Base-by-base conservation (phyloP, 306 rosid species). In the Medicago lupulina region DNA sequence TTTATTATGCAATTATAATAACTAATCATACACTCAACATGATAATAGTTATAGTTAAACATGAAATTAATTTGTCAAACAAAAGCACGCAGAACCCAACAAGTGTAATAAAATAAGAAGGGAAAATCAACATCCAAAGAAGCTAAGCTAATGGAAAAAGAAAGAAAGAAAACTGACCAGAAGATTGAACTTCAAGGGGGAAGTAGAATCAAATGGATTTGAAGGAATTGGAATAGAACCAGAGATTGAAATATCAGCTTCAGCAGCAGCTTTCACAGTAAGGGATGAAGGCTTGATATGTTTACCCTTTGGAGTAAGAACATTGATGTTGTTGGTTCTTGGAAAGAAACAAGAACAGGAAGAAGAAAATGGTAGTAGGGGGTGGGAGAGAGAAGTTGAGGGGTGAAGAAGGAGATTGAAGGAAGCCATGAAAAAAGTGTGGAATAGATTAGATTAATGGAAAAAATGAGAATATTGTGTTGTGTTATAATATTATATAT, bases 131-230 rank as follows among this genome's bases (percentile, higher is more conserved):
- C 28, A 25, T 25, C 28, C 28, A 25, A 50, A 14, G 8, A 55
- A 54, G 31, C 51, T 13, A 46, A 15, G 28, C 2, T 28, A 6
- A 1, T 39, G 41, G 11, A 49, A 11, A 14, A 64, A 46, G 23
- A 21, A 21, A 21, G 23, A 21, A 21, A 21, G 2, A 23, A 14
- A 49, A 81, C 83, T 40, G 21, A 92, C 98, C 92, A 95, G 72
- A 39, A 95, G 84, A 82, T 89, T 92, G 75, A 95, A 75, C 93
- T 92, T 92, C 70, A 90, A 79, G 43, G 84, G 40, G 10, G 95
- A 76, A 50, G 86, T 10, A 8, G 79, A 80, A 63, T 84, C 88
- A 71, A 81, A 67, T 2, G 83, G 36, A 21, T 40, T 36, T 23
- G 77, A 67, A 34, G 60, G 46, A 10, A 80, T 5, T 51, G 88